Base-by-base conservation (phyloP, 1,284 basidiomycete genomes). In the Malassezia nana region DNA sequence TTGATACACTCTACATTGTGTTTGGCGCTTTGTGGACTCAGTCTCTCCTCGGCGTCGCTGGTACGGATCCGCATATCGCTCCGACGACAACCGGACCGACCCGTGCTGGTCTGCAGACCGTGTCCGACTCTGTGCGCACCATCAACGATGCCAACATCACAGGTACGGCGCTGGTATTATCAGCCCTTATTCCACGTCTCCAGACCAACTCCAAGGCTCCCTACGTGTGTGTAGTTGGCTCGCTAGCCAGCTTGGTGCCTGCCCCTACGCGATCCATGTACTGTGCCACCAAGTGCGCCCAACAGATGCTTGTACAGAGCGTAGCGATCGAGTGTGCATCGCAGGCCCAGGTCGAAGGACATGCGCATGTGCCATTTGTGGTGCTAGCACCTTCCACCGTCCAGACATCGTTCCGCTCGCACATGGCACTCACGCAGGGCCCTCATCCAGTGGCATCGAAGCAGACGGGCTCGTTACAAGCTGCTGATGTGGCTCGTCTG, bases 231-330 rank as follows among this genome's bases (percentile, higher is more conserved):
- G 80, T 90, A 43, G 75, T 92, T 26, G 87, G 86, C 4, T 86
- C 84, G 8, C 77, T 86, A 4, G 88, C 84, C 2, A 82, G 86
- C 1, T 78, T 84, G 6, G 81, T 89, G 20, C 85, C 89, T 0
- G 83, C 89, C 0, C 89, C 89, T 0, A 88, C 86, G 0, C 83
- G 89, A 9, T 77, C 84, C 0, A 76, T 94, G 29, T 94, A 94
- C 73, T 82, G 81, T 0, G 83, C 87, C 0, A 86, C 85, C 3
- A 94, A 94, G 74, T 78, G 83, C 2, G 85, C 86, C 0, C 84
- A 84, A 0, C 79, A 87, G 33, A 71, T 84, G 32, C 82, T 88
- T 49, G 87, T 85, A 72, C 83, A 86, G 75, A 77, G 84, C 6
- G 79, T 88, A 24, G 77, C 85, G 4, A 83, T 87, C 51, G 86